Base-by-base conservation (phyloP, 495 filamentous ascomycete genomes). In the Penicillium ochrochloron region DNA sequence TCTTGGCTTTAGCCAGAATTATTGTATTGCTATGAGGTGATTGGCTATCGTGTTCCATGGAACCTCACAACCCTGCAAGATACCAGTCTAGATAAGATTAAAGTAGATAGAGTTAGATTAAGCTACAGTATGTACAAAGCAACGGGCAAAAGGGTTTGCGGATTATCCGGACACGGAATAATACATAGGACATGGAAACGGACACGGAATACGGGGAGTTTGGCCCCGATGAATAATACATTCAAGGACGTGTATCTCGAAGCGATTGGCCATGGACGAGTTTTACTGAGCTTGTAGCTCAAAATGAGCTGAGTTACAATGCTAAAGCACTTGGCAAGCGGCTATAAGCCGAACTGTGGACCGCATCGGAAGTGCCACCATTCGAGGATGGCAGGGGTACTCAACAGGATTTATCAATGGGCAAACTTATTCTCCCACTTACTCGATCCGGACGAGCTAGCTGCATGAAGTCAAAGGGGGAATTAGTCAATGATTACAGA, bases 271-370 rank as follows among this genome's bases (percentile, higher is more conserved):
- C 12, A 29, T 17, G 25, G 15, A 52, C 14, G 25, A 25, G 3
- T 25, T 0, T 48, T 48, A 19, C 9, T 31, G 11, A 7, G 15
- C 17, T 31, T 29, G 23, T 21, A 44, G 41, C 41, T 50, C 55
- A 12, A 44, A 11, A 17, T 19, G 5, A 46, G 17, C 39, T 58
- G 25, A 12, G 21, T 25, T 41, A 17, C 34, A 44, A 58, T 37
- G 25, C 34, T 58, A 58, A 58, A 58, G 29, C 25, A 21, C 39
- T 58, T 37, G 56, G 34, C 37, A 11, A 42, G 39, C 56, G 19
- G 34, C 11, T 44, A n/a, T 17, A 17, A 31, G 37, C 23, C 56
- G 37, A 44, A 44, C 7, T 44, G 56, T 44, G 56, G 56, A 34
- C 37, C 25, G 48, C 57, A 34, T 31, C 23, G 48, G 48, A 15